Base-by-base conservation (phyloP, 805 yeast species). In the Priceomyces carsonii region DNA sequence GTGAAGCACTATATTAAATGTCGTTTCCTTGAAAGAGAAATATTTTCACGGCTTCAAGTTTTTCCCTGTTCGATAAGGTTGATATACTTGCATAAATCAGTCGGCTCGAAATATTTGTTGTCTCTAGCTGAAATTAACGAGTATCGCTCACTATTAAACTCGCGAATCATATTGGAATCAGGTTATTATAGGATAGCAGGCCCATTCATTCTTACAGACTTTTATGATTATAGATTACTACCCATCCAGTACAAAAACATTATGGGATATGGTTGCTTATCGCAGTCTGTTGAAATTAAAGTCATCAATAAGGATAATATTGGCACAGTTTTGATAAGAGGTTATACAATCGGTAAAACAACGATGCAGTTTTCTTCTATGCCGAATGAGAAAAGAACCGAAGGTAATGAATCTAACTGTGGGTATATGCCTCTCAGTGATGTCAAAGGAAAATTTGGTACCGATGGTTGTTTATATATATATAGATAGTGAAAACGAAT, bases 381-480 rank as follows among this genome's bases (percentile, higher is more conserved):
- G 27, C 50, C 47, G 16, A 36, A 15, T 14, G 39, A 30, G 10
- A 45, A 42, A 10, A 33, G 24, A n/a, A 26, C 23, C 9, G 37
- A 29, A 14, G 30, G 18, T 19, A 39, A 35, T 21, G 35, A 33
- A 19, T 35, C 43, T 29, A 45, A 45, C 15, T 65, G 64, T 20
- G 74, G 57, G 4, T 80, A 71, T 58, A 61, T 69, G 59, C 57
- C 63, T 8, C 40, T 66, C 15, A 63, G 74, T 3, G 73, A 73
- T 5, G 61, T 80, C 0, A 49, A 44, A 22, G 89, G 87, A 0
- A 64, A 66, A 23, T 81, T 82, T 71, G 90, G 88, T 9, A 63
- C 57, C 18, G 91, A 84, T 55, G 90, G 90, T 2, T 82, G 90
- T 51, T 69, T 84, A 39, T 84, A 83, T 52, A 69, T 67, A 34